phyloP scores from a whole-genome alignment of 1,139 yeast genomes.

The Blastobotrys indianensis region DNA sequence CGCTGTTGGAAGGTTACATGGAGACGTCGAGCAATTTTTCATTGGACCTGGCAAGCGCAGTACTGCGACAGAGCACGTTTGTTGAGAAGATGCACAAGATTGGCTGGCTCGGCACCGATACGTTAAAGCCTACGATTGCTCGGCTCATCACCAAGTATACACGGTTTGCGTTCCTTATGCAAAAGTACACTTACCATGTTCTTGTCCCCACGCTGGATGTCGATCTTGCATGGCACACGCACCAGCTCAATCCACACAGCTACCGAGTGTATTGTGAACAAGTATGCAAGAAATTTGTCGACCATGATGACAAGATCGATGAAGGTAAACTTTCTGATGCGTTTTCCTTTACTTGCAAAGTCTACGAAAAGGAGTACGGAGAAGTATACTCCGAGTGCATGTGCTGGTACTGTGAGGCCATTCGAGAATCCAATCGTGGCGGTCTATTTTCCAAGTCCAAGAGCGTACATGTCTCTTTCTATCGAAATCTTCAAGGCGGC shows the following conservation, averaged over 20 bases:
- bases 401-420: slow-evolving; percentile 32
- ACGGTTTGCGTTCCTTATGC: slow-evolving; percentile 30
- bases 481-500: slow-evolving; percentile 3
- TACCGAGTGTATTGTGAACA: slow-evolving; percentile 29
- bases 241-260: slow-evolving; percentile 31
- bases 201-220: slow-evolving; percentile 40
- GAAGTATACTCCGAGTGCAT: slow-evolving; percentile 32
- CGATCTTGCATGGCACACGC: slow-evolving; percentile 42
- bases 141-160: slow-evolving; percentile 30
- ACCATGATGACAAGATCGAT: slow-evolving; percentile 35
- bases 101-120: slow-evolving; percentile 33
- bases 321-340: slow-evolving; percentile 25
- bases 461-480: slow-evolving; percentile 7
- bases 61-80: slow-evolving; percentile 35
- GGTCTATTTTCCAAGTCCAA: slow-evolving; percentile 4
- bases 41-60: slow-evolving; percentile 34
- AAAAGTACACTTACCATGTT: slow-evolving; percentile 8
- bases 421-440: slow-evolving; percentile 17
- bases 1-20: slow-evolving; percentile 22
- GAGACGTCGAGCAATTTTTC: slow-evolving; percentile 17
- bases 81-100: slow-evolving; percentile 32
- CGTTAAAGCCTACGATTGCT: slow-evolving; percentile 23
- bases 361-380: slow-evolving; percentile 24
- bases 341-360: slow-evolving; percentile 26
- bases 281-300: slow-evolving; percentile 23